These are phyloP conservation scores for Leucaena leucocephala DNA, from an alignment of 306 rosid genomes.

Conservation along the genomic window DNA sequence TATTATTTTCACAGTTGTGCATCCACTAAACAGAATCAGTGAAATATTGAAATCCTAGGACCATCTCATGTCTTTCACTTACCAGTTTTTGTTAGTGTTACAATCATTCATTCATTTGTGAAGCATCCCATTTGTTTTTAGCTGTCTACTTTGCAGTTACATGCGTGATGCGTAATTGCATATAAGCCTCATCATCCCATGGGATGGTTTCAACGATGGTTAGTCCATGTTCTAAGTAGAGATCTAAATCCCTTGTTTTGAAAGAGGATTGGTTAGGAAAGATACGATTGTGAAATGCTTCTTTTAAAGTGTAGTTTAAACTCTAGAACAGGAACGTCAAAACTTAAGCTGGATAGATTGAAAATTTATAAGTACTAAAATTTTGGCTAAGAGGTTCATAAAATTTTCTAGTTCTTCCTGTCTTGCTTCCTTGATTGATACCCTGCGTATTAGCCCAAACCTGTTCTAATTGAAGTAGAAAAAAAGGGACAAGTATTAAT, in stretches of 20 bases:
- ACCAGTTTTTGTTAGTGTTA: background rate
- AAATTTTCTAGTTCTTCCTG: constrained; percentile 22
- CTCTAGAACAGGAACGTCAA: background rate
- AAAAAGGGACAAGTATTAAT: background rate
- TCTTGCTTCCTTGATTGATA: background rate
- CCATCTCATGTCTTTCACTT: background rate
- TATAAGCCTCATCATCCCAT: constrained; percentile 4
- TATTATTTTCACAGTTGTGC: background rate
- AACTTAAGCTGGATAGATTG: background rate
- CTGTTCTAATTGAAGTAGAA: background rate
- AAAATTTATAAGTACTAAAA: background rate
- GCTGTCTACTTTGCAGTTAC: background rate
- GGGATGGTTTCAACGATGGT: background rate
- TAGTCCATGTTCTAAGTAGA: background rate
- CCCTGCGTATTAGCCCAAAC: background rate
- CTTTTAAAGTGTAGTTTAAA: background rate
- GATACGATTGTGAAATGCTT: constrained; percentile 4
- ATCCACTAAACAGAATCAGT: background rate
- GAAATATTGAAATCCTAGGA: background rate
- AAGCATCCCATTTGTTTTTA: background rate
- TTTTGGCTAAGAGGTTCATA: background rate
- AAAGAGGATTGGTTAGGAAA: constrained; percentile 14
- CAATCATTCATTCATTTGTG: background rate
- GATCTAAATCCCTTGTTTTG: background rate
- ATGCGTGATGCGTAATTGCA: background rate